These are phyloP conservation scores for Aristolochia californica DNA, from an alignment of 164 flowering plant species.

Conservation along the genomic window DNA sequence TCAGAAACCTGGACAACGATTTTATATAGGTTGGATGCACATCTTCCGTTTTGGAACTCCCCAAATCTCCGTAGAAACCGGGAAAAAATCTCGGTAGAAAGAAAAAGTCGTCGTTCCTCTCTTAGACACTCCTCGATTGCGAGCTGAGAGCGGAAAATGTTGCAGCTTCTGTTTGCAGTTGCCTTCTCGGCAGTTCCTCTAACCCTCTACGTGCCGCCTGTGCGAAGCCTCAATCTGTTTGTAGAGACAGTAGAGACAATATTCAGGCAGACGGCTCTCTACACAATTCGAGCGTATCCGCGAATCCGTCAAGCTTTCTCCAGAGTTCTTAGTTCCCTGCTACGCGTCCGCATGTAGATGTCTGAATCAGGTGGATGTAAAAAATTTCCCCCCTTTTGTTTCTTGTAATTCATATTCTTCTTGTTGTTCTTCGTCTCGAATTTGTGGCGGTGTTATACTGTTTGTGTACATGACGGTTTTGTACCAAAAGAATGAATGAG, in stretches of 20 bases:
- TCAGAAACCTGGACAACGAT: neutral
- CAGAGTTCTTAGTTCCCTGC: conserved; percentile 32
- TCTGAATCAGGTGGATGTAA: neutral
- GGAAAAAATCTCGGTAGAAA: neutral
- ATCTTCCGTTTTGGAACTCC: neutral
- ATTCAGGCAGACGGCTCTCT: conserved; percentile 25
- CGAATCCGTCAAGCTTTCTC: conserved; percentile 39
- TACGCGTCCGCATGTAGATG: conserved; percentile 27
- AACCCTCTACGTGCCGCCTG: conserved; percentile 66
- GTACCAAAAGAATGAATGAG: too few relatives aligned
- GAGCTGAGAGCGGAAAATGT: conserved; percentile 21
- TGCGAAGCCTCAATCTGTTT: conserved; percentile 61
- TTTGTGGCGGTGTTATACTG: too few relatives aligned
- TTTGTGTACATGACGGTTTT: too few relatives aligned
- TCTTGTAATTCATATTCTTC: neutral
- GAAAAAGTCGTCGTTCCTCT: neutral
- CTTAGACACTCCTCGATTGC: neutral
- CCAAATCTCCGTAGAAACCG: neutral
- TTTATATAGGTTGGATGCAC: neutral
- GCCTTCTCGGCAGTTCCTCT: conserved; percentile 71
- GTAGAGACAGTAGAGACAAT: conserved; percentile 55
- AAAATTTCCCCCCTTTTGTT: neutral
- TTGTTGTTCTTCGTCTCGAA: neutral
- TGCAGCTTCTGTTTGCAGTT: conserved; percentile 57
- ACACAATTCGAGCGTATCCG: conserved; percentile 35